Evolutionary conservation across 163 green algal species (phyloP).

Genomic region (Trebouxia gelatinosa): DNA sequence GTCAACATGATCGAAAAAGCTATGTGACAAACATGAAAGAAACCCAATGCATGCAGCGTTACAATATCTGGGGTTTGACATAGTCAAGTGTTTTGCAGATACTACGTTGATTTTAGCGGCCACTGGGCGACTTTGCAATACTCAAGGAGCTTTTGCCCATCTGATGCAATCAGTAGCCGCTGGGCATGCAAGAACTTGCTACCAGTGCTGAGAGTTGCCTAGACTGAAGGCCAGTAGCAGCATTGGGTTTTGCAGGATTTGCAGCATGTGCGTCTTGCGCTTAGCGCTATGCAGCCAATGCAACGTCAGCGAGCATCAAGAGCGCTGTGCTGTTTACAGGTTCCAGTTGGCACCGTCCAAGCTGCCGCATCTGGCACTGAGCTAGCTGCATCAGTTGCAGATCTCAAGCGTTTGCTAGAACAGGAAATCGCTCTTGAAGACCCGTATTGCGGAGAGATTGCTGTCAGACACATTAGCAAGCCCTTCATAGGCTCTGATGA

Average conservation of each 20-base stretch:
- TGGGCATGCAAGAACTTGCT: too few relatives aligned
- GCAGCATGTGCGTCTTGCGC: not conserved
- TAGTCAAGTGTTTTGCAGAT: not conserved
- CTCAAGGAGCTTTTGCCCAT: too few relatives aligned
- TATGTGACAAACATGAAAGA: not conserved
- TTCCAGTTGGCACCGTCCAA: slow-evolving; percentile 18
- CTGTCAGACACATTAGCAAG: slow-evolving; percentile 55
- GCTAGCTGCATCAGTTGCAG: not conserved
- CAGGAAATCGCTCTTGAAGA: slow-evolving; percentile 62
- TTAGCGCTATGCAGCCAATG: not conserved
- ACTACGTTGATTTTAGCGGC: too few relatives aligned
- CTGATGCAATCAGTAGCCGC: too few relatives aligned
- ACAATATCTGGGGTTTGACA: not conserved
- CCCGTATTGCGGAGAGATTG: slow-evolving; percentile 65
- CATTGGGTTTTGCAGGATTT: not conserved
- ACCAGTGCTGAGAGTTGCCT: not conserved
- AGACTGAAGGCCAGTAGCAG: not conserved
- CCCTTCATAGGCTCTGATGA: slow-evolving; percentile 43
- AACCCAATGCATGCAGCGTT: not conserved
- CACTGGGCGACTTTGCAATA: too few relatives aligned
- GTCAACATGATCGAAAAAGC: not conserved
- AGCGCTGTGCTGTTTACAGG: not conserved
- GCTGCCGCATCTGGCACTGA: not conserved
- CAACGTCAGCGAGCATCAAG: not conserved
- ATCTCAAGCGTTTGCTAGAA: slow-evolving; percentile 50